Evolutionary conservation across 805 yeast genomes (phyloP), one percentile per base, ranked within the genome.

Genomic region (Cyberlindnera lachancei): DNA sequence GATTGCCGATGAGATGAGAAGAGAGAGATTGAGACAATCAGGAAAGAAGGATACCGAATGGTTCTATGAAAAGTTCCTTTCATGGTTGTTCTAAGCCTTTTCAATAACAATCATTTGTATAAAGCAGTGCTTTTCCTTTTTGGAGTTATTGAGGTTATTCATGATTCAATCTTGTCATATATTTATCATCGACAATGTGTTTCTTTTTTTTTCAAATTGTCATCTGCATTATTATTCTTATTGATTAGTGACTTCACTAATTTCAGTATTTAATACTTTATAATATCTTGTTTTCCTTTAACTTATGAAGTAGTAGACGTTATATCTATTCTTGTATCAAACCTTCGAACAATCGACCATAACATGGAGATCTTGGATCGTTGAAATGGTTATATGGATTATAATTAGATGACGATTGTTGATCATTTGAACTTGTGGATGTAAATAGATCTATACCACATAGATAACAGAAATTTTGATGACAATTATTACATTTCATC

Each of bases 381-480:
- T 59, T 63, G 40, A 56, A 77, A 52, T 77, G 83, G 18, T 52
- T 58, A 45, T 77, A 76, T 0, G 76, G 75, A 32, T 67, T 66
- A 6, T 5, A 53, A 50, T 15, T 52, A n/a, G n/a, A n/a, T n/a
- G n/a, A n/a, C n/a, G n/a, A n/a, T n/a, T n/a, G n/a, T n/a, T n/a
- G n/a, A n/a, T n/a, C n/a, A n/a, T n/a, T n/a, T n/a, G n/a, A n/a
- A n/a, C n/a, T n/a, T n/a, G n/a, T n/a, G n/a, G n/a, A n/a, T n/a
- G n/a, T n/a, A 42, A 35, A 72, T 45, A 12, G 51, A 3, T 45
- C 48, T 2, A 22, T 6, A 6, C 76, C 77, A 54, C 84, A 77
- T 8, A 73, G 27, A 37, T 68, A 70, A 46, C 84, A 76, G 40
- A 77, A 76, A 26, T 52, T 44, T 0, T 66, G 56, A 5, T 44